A percentile compares a stretch with the other conserved stretches of the same genome.
These are phyloP conservation scores for Clarkia xantiana DNA, from an alignment of 345 rosid genomes.

Conservation along the genomic window DNA sequence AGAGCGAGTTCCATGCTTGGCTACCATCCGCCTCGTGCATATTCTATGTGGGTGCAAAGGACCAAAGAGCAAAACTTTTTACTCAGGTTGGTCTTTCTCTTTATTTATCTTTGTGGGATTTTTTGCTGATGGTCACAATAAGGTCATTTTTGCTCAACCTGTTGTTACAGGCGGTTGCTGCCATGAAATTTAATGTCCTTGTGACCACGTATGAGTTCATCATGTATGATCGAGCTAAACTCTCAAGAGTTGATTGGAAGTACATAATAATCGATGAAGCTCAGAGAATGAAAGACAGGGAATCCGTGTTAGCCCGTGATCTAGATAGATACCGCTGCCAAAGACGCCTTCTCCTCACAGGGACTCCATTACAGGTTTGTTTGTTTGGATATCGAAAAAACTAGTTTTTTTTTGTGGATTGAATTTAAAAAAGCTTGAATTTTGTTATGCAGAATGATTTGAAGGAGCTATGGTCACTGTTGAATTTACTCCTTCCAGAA, in stretches of 20 bases:
- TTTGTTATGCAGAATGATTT: constrained; percentile 68
- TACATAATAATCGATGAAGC: constrained; percentile 98
- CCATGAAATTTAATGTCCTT: constrained; percentile 94
- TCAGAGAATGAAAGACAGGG: constrained; percentile 98
- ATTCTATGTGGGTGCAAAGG: constrained; percentile 89
- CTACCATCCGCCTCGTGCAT: constrained; percentile 94
- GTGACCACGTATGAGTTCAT: constrained; percentile 98
- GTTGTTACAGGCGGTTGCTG: constrained; percentile 64
- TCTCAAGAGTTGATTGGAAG: constrained; percentile 95
- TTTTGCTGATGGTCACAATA: constrained; percentile 12
- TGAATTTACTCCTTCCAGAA: constrained; percentile 97
- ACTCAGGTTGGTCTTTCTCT: constrained; percentile 49
- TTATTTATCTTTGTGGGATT: constrained; percentile 8
- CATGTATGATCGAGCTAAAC: constrained; percentile 97
- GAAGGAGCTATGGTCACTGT: constrained; percentile 98
- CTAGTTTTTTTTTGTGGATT: not conserved
- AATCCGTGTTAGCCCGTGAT: constrained; percentile 99
- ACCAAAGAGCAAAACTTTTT: constrained; percentile 86
- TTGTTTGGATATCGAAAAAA: too few species aligned
- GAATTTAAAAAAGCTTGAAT: not conserved
- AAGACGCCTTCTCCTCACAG: constrained; percentile 97
- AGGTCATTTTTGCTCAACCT: constrained; percentile 1
- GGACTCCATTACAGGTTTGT: constrained; percentile 98
- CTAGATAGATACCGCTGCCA: constrained; percentile 98
- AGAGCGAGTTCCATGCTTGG: constrained; percentile 96